These are phyloP conservation scores for Astrothelium macrocarpum DNA, from an alignment of 495 filamentous ascomycete species.

Conservation along the genomic window DNA sequence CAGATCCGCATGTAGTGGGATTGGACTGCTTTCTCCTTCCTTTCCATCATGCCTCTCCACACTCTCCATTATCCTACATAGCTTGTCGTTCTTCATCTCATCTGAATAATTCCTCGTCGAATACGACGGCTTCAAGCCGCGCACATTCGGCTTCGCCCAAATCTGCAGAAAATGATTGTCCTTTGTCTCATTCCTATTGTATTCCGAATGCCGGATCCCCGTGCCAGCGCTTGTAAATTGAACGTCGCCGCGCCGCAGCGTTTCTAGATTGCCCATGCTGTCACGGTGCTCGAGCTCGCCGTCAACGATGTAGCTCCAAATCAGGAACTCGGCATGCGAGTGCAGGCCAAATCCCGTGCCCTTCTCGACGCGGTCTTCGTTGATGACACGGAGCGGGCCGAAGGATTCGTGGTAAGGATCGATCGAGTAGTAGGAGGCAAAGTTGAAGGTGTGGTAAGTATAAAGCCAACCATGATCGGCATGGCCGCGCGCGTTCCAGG, in stretches of 20 bases:
- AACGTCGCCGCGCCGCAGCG: slow-evolving; percentile 66
- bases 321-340: slow-evolving; percentile 70
- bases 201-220: slow-evolving; percentile 67
- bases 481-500: slow-evolving; percentile 53
- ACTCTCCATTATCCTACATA: slow-evolving; percentile 61
- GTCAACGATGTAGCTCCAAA: slow-evolving; percentile 71
- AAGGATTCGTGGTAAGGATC: slow-evolving; percentile 54
- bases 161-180: slow-evolving; percentile 75
- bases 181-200: slow-evolving; percentile 55
- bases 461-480: slow-evolving; percentile 77
- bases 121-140: slow-evolving; percentile 59
- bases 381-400: slow-evolving; percentile 66
- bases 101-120: slow-evolving; percentile 59
- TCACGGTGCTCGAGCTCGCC: slow-evolving; percentile 78
- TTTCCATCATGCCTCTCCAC: slow-evolving; percentile 47
- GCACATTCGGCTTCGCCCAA: slow-evolving; percentile 64
- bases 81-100: slow-evolving; percentile 54
- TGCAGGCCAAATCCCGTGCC: slow-evolving; percentile 69
- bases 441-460: slow-evolving; percentile 73
- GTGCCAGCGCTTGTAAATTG: slow-evolving; percentile 75
- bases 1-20: slow-evolving; percentile 72
- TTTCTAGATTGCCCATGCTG: slow-evolving; percentile 61
- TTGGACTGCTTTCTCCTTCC: slow-evolving; percentile 54
- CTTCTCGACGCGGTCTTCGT: slow-evolving; percentile 67
- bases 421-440: slow-evolving; percentile 53